Conservation (phyloP, 345 rosid genomes). For the Kernera saxatilis region DNA sequence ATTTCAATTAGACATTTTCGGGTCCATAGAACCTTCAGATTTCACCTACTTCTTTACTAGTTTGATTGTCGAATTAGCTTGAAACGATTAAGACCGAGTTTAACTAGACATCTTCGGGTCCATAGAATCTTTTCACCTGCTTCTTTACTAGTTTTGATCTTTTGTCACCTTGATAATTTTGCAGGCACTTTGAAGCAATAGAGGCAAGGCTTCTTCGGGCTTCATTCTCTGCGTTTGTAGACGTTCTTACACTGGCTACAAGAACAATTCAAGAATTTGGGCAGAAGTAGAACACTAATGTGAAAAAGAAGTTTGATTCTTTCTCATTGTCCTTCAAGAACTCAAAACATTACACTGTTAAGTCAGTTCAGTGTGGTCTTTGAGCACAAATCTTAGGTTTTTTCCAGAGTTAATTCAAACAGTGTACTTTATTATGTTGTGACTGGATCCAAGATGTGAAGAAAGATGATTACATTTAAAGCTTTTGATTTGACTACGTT, state of each 20-base stretch:
- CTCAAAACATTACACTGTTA: neutral
- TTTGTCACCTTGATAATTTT: neutral
- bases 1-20: neutral
- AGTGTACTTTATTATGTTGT: neutral
- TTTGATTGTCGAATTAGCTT: too few species aligned
- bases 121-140: neutral
- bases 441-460: neutral
- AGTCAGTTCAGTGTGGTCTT: neutral
- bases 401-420: neutral
- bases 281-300: slow-evolving; percentile 5
- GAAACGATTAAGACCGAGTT: neutral
- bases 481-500: neutral
- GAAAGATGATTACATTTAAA: neutral
- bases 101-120: neutral
- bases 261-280: slow-evolving; percentile 80
- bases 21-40: neutral
- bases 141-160: neutral
- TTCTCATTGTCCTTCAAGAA: neutral
- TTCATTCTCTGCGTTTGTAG: slow-evolving; percentile 76
- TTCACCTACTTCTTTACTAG: neutral
- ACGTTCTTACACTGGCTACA: slow-evolving; percentile 69
- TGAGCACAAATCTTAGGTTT: neutral
- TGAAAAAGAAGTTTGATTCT: neutral
- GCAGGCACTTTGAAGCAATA: slow-evolving; percentile 75
- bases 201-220: slow-evolving; percentile 98